phyloP scores from a whole-genome alignment of 2,329 filamentous ascomycete genomes.

The Epichloe brachyelytri region DNA sequence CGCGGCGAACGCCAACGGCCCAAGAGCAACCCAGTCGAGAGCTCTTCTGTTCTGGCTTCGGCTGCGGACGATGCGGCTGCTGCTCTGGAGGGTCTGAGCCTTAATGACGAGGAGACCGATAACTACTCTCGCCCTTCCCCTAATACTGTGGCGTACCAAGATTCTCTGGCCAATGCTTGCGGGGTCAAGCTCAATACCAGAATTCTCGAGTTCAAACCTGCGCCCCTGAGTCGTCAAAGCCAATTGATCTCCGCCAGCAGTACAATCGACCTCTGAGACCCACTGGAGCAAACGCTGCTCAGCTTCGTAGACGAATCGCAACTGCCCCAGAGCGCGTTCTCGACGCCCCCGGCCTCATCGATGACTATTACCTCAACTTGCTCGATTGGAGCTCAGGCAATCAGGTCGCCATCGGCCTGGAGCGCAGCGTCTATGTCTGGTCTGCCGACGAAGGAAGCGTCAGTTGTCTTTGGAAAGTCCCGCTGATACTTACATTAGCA shows the following conservation, averaged over 20 bases:
- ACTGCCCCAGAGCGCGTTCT: constrained; percentile 93
- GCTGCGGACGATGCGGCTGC: constrained; percentile 70
- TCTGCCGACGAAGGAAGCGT: constrained; percentile 89
- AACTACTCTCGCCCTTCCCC: constrained; percentile 69
- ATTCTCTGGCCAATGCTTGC: constrained; percentile 79
- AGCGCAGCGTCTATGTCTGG: constrained; percentile 97
- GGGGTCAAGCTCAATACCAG: constrained; percentile 88
- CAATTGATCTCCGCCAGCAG: constrained; percentile 91
- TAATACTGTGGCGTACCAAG: constrained; percentile 82
- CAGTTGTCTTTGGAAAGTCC: constrained; percentile 78
- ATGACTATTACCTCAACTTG: constrained; percentile 98
- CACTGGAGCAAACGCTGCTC: constrained; percentile 58
- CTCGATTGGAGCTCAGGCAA: constrained; percentile 97
- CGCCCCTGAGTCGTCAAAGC: constrained; percentile 95
- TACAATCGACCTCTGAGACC: constrained; percentile 94
- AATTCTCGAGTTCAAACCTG: constrained; percentile 96
- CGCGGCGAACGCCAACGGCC: constrained; percentile 54
- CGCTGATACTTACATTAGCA: constrained; percentile 90
- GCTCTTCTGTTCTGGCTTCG: constrained; percentile 62
- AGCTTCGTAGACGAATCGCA: constrained; percentile 82
- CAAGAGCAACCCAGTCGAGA: constrained; percentile 57
- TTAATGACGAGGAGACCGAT: constrained; percentile 56
- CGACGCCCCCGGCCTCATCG: constrained; percentile 87
- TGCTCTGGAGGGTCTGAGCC: constrained; percentile 65
- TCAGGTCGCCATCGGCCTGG: constrained; percentile 93